Percentiles rank a stretch among this genome's conserved stretches.
Evolutionary conservation across 169 alveolate species (phyloP).

Genomic region (Plasmodium malariae): DNA sequence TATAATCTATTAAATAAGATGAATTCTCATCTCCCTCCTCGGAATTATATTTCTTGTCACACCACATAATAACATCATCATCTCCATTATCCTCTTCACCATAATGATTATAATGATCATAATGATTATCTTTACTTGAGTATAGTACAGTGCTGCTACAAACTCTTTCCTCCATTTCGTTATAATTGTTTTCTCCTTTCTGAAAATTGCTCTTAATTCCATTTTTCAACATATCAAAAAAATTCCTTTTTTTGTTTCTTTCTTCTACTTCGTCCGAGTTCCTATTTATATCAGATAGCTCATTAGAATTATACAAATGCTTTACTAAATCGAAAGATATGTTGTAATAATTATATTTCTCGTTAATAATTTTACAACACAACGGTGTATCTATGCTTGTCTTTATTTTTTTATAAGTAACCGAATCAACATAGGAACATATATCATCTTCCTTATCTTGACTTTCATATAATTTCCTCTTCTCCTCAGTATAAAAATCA

Average conservation of each 20-base stretch:
- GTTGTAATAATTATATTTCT: conserved; percentile 38
- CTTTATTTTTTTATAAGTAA: conserved; percentile 54
- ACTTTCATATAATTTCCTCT: not conserved
- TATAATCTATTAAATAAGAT: conserved; percentile 26
- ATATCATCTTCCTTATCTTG: conserved; percentile 3
- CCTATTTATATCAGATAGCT: not conserved
- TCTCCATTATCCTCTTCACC: not conserved
- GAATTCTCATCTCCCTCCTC: conserved; percentile 40
- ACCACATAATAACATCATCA: not conserved
- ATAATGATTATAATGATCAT: not conserved
- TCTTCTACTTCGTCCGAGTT: not conserved
- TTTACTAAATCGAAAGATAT: conserved; percentile 72
- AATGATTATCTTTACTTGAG: not conserved
- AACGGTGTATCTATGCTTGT: conserved; percentile 73
- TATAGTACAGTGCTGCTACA: not conserved
- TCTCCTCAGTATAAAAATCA: conserved; percentile 2
- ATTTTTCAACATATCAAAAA: not conserved
- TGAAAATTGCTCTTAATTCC: not conserved
- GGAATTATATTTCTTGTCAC: conserved; percentile 5
- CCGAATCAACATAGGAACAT: conserved; percentile 37
- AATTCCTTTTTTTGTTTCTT: not conserved
- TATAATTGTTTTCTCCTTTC: not conserved
- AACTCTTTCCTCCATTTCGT: not conserved
- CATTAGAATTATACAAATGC: conserved; percentile 16
- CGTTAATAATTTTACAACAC: conserved; percentile 59